Percentiles rank a stretch among this genome's conserved stretches.
These are phyloP conservation scores for Colletotrichum aenigma DNA, from an alignment of 2,329 filamentous ascomycete species.

Conservation along the genomic window DNA sequence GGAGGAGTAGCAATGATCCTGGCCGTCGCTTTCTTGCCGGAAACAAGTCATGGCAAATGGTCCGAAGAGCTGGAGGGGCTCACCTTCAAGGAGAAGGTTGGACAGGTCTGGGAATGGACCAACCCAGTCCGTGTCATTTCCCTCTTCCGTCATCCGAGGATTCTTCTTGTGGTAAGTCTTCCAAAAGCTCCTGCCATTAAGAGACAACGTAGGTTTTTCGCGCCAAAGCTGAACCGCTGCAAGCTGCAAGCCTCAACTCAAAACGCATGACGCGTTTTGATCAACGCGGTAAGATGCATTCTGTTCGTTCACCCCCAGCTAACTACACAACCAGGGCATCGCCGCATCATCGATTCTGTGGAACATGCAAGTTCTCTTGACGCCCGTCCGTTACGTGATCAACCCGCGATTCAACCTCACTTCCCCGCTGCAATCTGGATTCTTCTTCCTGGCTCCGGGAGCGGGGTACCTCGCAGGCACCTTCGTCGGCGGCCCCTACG, in stretches of 20 bases:
- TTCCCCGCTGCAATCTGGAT: constrained; percentile 65
- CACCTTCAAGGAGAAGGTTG: constrained; percentile 48
- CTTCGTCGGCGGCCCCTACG: constrained; percentile 71
- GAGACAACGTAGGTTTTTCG: background rate
- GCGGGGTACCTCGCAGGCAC: constrained; percentile 70
- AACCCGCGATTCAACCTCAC: constrained; percentile 72
- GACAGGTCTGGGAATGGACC: constrained; percentile 48
- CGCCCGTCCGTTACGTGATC: constrained; percentile 71
- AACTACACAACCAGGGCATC: constrained; percentile 34
- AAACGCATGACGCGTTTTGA: background rate
- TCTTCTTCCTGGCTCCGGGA: constrained; percentile 75
- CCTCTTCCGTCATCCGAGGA: constrained; percentile 69
- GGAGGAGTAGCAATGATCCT: constrained; percentile 59
- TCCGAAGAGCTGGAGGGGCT: constrained; percentile 66
- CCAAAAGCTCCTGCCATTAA: background rate
- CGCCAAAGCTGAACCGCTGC: background rate
- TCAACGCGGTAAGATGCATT: background rate
- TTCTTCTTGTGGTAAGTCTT: constrained; percentile 52
- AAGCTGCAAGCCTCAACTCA: background rate
- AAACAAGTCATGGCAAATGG: constrained; percentile 69
- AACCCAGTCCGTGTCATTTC: constrained; percentile 69
- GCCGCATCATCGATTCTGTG: constrained; percentile 67
- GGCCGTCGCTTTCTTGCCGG: constrained; percentile 66
- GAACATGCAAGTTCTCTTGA: constrained; percentile 74
- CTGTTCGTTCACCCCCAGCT: background rate